Evolutionary conservation across 2,329 filamentous ascomycete genomes (phyloP).

Genomic region (Furcasterigmium furcatum): DNA sequence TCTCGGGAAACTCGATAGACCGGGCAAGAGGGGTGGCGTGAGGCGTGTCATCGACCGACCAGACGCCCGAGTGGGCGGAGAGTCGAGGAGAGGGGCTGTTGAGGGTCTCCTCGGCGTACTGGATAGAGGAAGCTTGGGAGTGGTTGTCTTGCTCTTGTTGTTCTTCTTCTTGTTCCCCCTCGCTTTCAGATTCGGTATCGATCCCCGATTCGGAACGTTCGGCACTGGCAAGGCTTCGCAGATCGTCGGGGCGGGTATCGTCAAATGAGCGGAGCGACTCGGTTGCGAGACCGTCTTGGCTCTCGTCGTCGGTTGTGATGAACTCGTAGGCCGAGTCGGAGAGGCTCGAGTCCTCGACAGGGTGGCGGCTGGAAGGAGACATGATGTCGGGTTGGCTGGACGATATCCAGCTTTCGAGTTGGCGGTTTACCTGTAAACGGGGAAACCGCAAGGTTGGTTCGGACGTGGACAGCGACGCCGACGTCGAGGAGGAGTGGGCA

Average conservation of each 20-base stretch:
- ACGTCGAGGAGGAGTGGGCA: neutral
- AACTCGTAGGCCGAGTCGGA: slow-evolving; percentile 56
- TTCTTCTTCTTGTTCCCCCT: slow-evolving; percentile 18
- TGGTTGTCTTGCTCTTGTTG: slow-evolving; percentile 16
- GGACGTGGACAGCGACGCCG: slow-evolving; percentile 30
- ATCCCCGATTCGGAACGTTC: slow-evolving; percentile 42
- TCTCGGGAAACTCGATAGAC: slow-evolving; percentile 45
- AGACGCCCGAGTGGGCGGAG: slow-evolving; percentile 1
- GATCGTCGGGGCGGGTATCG: slow-evolving; percentile 45
- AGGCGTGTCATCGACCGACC: neutral
- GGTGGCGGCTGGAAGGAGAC: slow-evolving; percentile 36
- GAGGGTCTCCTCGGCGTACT: slow-evolving; percentile 47
- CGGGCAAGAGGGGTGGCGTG: slow-evolving; percentile 13
- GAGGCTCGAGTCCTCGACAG: slow-evolving; percentile 47
- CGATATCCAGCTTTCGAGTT: slow-evolving; percentile 58
- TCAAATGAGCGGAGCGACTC: slow-evolving; percentile 50
- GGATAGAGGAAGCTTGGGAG: slow-evolving; percentile 34
- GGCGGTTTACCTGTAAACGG: slow-evolving; percentile 49
- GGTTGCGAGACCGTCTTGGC: slow-evolving; percentile 42
- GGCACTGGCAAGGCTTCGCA: slow-evolving; percentile 47
- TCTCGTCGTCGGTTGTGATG: slow-evolving; percentile 51
- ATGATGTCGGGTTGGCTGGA: slow-evolving; percentile 56
- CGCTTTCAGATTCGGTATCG: slow-evolving; percentile 9
- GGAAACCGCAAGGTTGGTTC: slow-evolving; percentile 54
- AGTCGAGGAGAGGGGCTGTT: slow-evolving; percentile 31